A percentile compares a stretch with the other conserved stretches of the same genome.
Evolutionary conservation across 2,329 filamentous ascomycete species (phyloP).

Genomic region (Monosporascus sp.): DNA sequence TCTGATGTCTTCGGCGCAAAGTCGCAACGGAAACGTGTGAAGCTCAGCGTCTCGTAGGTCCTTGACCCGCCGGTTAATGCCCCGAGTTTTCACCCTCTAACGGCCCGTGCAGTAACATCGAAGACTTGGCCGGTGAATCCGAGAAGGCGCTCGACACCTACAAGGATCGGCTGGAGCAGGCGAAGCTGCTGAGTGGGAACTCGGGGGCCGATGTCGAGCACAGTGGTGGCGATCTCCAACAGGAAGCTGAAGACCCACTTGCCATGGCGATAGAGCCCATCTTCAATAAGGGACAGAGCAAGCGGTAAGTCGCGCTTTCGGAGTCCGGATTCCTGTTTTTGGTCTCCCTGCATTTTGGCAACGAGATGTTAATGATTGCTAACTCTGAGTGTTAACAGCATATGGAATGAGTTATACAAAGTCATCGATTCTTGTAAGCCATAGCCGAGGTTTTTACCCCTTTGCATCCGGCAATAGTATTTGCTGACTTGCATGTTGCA

Average conservation of each 20-base stretch:
- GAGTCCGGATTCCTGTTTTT: too few relatives aligned
- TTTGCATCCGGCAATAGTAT: neutral
- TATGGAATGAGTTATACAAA: conserved; percentile 82
- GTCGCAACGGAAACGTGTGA: conserved; percentile 86
- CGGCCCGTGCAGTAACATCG: conserved; percentile 54
- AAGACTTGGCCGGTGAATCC: conserved; percentile 75
- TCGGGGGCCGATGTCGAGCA: conserved; percentile 49
- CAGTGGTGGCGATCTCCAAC: conserved; percentile 27
- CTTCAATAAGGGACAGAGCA: conserved; percentile 83
- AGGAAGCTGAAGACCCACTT: conserved; percentile 39
- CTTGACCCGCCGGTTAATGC: neutral
- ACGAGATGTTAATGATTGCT: neutral
- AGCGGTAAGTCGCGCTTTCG: conserved; percentile 23
- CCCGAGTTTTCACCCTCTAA: neutral
- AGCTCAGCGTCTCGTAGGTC: conserved; percentile 60
- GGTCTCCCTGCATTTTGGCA: too few relatives aligned
- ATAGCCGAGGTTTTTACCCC: neutral
- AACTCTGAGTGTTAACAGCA: conserved; percentile 56
- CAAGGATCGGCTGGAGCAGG: conserved; percentile 73
- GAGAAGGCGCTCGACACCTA: conserved; percentile 78
- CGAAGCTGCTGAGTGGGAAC: conserved; percentile 67
- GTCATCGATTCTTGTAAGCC: conserved; percentile 26
- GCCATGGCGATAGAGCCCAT: conserved; percentile 74
- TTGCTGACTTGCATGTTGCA: conserved; percentile 67
- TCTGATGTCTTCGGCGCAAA: conserved; percentile 89